These are phyloP conservation scores for Arxiozyma slooffiae DNA, from an alignment of 1,139 yeast genomes.

Conservation along the genomic window DNA sequence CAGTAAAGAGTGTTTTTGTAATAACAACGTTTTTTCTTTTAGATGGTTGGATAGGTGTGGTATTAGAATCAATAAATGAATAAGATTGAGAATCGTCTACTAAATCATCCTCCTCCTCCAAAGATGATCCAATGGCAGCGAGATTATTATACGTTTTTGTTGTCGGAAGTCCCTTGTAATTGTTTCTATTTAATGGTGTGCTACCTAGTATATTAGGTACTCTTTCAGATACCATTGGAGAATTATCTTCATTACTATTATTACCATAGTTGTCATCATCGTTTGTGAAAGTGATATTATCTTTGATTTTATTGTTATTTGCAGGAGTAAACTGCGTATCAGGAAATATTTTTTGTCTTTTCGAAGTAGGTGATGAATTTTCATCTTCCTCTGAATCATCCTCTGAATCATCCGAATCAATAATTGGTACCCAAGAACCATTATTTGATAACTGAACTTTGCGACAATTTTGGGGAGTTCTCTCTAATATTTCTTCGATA, in stretches of 20 bases:
- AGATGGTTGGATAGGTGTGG: background rate
- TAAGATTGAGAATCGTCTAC: background rate
- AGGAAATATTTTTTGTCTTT: background rate
- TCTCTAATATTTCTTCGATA: constrained; percentile 41
- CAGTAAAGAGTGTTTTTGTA: background rate
- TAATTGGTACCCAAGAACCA: constrained; percentile 47
- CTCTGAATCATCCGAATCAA: constrained; percentile 1
- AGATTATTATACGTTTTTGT: background rate
- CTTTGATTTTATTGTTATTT: background rate
- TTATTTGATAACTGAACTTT: constrained; percentile 45
- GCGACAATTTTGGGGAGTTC: constrained; percentile 41
- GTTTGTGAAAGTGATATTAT: background rate
- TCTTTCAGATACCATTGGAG: constrained; percentile 3
- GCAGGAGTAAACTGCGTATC: background rate
- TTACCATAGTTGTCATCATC: background rate
- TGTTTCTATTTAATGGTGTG: constrained; percentile 3
- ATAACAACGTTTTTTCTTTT: background rate
- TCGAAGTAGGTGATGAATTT: background rate
- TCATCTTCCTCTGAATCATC: constrained; percentile 1
- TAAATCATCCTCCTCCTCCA: background rate
- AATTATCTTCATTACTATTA: background rate
- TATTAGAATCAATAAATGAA: background rate
- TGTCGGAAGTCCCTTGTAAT: background rate
- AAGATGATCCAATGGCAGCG: background rate
- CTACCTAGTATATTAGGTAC: constrained; percentile 5